These are phyloP conservation scores for Phytophthora multivora DNA, from an alignment of 352 stramenopile species.

Conservation along the genomic window DNA sequence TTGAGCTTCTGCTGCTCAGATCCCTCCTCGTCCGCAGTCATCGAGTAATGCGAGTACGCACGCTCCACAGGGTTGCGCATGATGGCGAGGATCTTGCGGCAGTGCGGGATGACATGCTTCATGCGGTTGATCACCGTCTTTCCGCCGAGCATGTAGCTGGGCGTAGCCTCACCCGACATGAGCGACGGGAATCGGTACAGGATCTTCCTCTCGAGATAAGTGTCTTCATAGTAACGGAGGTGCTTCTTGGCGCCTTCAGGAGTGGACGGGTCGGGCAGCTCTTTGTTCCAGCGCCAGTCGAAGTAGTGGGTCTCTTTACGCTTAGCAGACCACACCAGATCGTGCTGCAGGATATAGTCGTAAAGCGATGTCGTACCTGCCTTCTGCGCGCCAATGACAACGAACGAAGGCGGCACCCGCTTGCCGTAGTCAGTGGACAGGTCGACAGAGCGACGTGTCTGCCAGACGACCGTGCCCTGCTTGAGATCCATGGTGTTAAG, in stretches of 20 bases:
- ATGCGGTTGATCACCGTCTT: constrained; percentile 74
- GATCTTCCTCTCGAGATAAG: constrained; percentile 84
- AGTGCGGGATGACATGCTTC: constrained; percentile 77
- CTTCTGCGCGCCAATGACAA: constrained; percentile 97
- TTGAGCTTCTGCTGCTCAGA: constrained; percentile 81
- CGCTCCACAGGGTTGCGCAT: constrained; percentile 84
- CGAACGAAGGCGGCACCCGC: constrained; percentile 89
- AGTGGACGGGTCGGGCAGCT: constrained; percentile 56
- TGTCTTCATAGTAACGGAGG: constrained; percentile 72
- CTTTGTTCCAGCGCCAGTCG: constrained; percentile 96
- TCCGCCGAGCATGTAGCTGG: constrained; percentile 91
- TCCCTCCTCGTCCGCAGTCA: constrained; percentile 80
- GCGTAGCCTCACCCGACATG: constrained; percentile 92
- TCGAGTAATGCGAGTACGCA: constrained; percentile 91
- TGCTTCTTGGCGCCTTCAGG: constrained; percentile 64
- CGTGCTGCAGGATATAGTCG: constrained; percentile 97
- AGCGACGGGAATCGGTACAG: constrained; percentile 90
- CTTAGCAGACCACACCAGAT: constrained; percentile 91
- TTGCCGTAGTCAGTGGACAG: constrained; percentile 81
- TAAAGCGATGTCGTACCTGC: constrained; percentile 97
- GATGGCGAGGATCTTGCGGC: constrained; percentile 84
- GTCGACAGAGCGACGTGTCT: constrained; percentile 96
- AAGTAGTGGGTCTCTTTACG: constrained; percentile 98
- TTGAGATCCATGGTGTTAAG: constrained; percentile 77
- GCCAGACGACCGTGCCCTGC: constrained; percentile 91